Conservation (phyloP, 306 rosid genomes). For the Abrus pulchellus region DNA sequence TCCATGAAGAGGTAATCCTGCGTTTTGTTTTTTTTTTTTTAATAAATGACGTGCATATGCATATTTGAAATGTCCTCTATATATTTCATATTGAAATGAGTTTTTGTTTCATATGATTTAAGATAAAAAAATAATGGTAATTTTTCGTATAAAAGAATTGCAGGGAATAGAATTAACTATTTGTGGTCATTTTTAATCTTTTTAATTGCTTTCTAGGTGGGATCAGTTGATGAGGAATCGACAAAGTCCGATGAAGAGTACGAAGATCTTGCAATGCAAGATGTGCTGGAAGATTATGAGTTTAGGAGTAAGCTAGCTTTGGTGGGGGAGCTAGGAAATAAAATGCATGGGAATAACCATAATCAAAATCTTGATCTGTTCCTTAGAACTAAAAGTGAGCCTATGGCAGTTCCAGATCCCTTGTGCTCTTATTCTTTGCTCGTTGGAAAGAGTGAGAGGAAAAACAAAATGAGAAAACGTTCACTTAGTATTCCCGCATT, state of each 20-base stretch:
- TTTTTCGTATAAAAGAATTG: not conserved
- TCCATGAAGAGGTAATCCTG: conserved; percentile 75
- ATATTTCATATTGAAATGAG: too few species aligned
- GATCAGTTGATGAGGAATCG: conserved; percentile 96
- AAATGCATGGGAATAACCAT: conserved; percentile 51
- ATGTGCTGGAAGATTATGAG: conserved; percentile 59
- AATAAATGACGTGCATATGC: not conserved
- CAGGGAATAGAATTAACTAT: not conserved
- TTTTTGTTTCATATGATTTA: too few species aligned
- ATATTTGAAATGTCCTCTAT: not conserved
- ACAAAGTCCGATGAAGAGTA: conserved; percentile 96
- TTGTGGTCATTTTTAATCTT: not conserved
- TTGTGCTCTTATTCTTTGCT: conserved; percentile 58
- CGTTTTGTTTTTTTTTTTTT: too few species aligned
- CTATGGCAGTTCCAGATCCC: conserved; percentile 57
- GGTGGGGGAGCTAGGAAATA: conserved; percentile 44
- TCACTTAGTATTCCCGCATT: conserved; percentile 86
- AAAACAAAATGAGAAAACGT: conserved; percentile 68
- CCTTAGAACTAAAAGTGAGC: conserved; percentile 66
- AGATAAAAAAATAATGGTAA: too few species aligned
- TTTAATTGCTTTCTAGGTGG: conserved; percentile 60
- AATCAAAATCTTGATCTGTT: conserved; percentile 63
- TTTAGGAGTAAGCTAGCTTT: conserved; percentile 49
- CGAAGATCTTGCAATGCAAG: conserved; percentile 91
- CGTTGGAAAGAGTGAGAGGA: conserved; percentile 60